Evolutionary conservation across 305 asterid species (phyloP).

Genomic region (Fraxinus angustifolia): DNA sequence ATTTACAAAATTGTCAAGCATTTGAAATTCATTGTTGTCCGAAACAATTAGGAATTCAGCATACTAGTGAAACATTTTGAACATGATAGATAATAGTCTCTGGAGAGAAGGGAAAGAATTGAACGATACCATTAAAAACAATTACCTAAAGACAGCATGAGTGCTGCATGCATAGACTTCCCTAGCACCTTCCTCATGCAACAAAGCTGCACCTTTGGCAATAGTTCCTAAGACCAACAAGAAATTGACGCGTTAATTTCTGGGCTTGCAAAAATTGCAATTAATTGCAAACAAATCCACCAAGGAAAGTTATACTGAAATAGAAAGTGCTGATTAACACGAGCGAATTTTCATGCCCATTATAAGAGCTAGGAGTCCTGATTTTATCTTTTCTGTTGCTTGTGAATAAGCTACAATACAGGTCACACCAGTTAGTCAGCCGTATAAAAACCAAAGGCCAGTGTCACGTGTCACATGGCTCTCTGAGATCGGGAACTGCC

Average conservation of each 20-base stretch:
- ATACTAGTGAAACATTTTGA: not conserved
- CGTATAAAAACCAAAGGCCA: not conserved
- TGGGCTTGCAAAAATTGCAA: not conserved
- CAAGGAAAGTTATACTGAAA: not conserved
- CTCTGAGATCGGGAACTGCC: not conserved
- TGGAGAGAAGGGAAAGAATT: not conserved
- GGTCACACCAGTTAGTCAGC: not conserved
- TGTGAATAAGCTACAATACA: not conserved
- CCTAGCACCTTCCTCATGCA: conserved; percentile 81
- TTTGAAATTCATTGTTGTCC: not conserved
- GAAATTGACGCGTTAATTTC: conserved; percentile 21
- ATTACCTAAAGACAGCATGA: conserved; percentile 85
- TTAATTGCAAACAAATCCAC: not conserved
- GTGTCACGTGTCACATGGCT: not conserved
- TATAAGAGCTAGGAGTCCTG: not conserved
- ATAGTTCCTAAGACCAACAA: conserved; percentile 63
- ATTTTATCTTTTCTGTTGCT: not conserved
- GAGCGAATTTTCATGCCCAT: not conserved
- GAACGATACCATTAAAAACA: not conserved
- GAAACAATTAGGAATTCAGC: not conserved
- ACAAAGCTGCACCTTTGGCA: conserved; percentile 78
- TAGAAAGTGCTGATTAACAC: not conserved
- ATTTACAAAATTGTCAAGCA: not conserved
- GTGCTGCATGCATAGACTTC: conserved; percentile 90
- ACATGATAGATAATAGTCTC: not conserved